Base-by-base conservation (phyloP, 371 early-diverging fungal genomes). In the Mucor saturninus region DNA sequence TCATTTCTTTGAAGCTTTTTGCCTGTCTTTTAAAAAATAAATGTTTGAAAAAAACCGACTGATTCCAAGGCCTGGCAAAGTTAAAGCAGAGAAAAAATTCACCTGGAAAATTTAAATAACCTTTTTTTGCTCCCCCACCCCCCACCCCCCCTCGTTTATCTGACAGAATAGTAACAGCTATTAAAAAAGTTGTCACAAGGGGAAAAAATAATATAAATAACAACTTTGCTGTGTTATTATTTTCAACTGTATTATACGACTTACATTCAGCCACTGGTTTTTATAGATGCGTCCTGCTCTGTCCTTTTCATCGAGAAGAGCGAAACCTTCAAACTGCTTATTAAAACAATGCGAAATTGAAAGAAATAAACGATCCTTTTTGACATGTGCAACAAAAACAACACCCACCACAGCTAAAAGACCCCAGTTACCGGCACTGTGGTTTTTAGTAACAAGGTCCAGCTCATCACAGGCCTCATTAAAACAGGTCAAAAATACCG, bases 261-360 rank as follows among this genome's bases (percentile, higher is more conserved):
- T 7, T 2, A 56, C 57, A 21, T 6, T 13, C 21, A n/a, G 13
- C 14, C 14, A 21, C 8, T 46, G 21, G 46, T 8, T 50, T 21
- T 30, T n/a, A 35, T 59, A 54, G 54, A 71, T 72, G 72, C 72
- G 65, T 50, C 64, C 72, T 59, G 68, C 68, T 54, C 62, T 72
- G 62, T 62, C 56, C 43, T 46, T 68, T 48, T 58, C 72, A 30
- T 62, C 68, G 35, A 64, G 65, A 67, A 62, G 68, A 49, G 63
- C 61, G 32, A 61, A 53, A 52, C 54, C 72, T 49, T 54, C 64
- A 6, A 35, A 56, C 39, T 71, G 71, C 52, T 30, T 71, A 39
- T 59, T 64, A 43, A 57, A 58, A 48, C 62, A 62, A 43, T 49
- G 50, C 26, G 40, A 48, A 57, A 9, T 61, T 6, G 61, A 61